Conservation (phyloP, 345 rosid genomes). For the Anastatica hierochuntica region DNA sequence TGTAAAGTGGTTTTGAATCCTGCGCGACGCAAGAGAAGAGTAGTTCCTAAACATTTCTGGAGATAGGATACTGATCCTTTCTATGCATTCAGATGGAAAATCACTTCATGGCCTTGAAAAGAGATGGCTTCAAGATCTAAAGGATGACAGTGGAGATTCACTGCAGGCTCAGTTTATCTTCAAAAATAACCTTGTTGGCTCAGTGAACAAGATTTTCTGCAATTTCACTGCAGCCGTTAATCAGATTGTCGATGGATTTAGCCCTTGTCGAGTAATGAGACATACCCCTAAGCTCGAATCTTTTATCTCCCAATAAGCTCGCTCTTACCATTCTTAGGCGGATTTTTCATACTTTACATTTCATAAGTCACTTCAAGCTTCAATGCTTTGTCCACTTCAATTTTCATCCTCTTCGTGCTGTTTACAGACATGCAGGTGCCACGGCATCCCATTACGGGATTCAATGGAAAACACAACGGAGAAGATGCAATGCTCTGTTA, state of each 20-base stretch:
- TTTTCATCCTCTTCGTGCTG: slow-evolving; percentile 10
- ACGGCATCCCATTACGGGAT: slow-evolving; percentile 38
- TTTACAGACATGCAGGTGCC: slow-evolving; percentile 71
- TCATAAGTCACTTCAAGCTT: not conserved
- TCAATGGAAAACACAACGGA: slow-evolving; percentile 22
- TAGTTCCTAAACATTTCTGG: not conserved
- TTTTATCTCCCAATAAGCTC: not conserved
- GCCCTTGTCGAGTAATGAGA: slow-evolving; percentile 47
- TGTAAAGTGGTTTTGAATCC: slow-evolving; percentile 1
- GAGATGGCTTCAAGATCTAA: slow-evolving; percentile 66
- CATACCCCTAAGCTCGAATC: not conserved
- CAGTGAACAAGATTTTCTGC: slow-evolving; percentile 58
- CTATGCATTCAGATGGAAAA: slow-evolving; percentile 38
- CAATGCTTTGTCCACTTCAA: slow-evolving; percentile 1
- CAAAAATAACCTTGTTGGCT: slow-evolving; percentile 41
- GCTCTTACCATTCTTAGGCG: not conserved
- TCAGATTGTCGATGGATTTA: slow-evolving; percentile 52
- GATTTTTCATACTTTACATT: not conserved
- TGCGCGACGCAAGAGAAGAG: not conserved
- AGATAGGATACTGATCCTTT: slow-evolving; percentile 1
- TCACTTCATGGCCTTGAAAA: slow-evolving; percentile 57
- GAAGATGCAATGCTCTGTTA: slow-evolving; percentile 41
- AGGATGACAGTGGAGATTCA: slow-evolving; percentile 63
- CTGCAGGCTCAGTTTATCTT: slow-evolving; percentile 56
- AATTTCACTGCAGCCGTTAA: slow-evolving; percentile 38